Evolutionary conservation across 352 stramenopile species (phyloP), one percentile per base, ranked within the genome.

Genomic region (Phytophthora meadii): DNA sequence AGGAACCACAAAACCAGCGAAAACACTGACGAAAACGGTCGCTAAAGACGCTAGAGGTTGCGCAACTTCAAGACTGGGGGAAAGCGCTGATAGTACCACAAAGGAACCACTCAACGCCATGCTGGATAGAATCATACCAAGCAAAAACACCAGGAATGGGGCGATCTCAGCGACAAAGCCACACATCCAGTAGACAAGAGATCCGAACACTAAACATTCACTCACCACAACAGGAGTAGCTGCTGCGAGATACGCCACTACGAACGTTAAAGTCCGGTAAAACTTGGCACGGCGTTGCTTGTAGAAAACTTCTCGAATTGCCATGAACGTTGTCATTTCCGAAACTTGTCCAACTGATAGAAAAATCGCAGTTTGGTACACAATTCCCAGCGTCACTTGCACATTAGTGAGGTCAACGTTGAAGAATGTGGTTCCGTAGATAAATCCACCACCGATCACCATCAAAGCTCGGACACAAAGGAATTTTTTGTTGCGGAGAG

Each of bases 351-450:
- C 48, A 12, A 54, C 48, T 1, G 48, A 54, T 17, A 54, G 30
- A 14, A 54, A 54, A 19, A 54, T 54, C 41, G 48, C 30, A 28
- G 48, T 54, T 30, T 54, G 48, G 30, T 54, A 54, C 30, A 54
- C 48, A 54, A 54, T 54, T 28, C 48, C 48, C 30, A 54, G 22
- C 17, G 48, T 44, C n/a, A 54, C 48, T 25, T 54, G 30, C 6
- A 54, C 48, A 34, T 54, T 54, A 17, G 48, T 42, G 30, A 44
- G 30, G 17, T 54, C 48, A 30, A 44, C 48, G 14, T 32, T 32
- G 30, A 44, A 54, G 30, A 54, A 54, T 8, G 48, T 34, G 3
- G 30, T 54, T 9, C 47, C 48, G 48, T 54, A 54, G 42, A 54
- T 54, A 17, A 54, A 17, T 4, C 48, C 48, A 19, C 48, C 30